Conservation (phyloP, 176 grass and related monocot species). For the Aegilops longissima region DNA sequence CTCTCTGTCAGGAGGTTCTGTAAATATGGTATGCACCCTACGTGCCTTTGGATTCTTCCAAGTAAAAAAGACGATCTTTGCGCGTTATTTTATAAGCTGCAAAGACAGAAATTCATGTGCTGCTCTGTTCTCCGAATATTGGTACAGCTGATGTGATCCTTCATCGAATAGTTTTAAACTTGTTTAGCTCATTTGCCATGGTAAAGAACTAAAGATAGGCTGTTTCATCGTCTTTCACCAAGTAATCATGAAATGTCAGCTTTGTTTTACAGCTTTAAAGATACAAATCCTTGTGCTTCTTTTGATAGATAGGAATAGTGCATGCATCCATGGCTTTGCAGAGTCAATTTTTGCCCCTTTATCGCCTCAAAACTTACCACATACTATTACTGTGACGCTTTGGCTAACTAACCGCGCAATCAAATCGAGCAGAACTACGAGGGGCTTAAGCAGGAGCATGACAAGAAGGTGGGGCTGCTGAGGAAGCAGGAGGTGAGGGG, state of each 20-base stretch:
- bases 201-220: neutral
- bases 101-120: neutral
- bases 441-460: conserved; percentile 78
- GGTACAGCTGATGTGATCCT: neutral
- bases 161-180: neutral
- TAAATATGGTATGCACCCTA: conserved; percentile 13
- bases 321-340: neutral
- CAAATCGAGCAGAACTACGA: conserved; percentile 60
- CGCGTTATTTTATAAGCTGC: neutral
- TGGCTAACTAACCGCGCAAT: conserved; percentile 7
- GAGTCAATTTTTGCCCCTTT: neutral
- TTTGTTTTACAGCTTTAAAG: conserved; percentile 21
- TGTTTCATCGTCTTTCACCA: neutral
- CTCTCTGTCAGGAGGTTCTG: conserved; percentile 23
- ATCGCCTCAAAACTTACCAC: neutral
- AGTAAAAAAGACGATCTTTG: conserved; percentile 22
- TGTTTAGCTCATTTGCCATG: neutral
- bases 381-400: neutral
- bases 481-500: conserved; percentile 90
- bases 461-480: conserved; percentile 75
- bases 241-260: neutral
- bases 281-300: neutral
- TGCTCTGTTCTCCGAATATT: neutral
- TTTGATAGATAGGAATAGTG: conserved; percentile 4
- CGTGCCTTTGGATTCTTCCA: conserved; percentile 27